Evolutionary conservation across 208 protist genomes (phyloP), one percentile per base, ranked within the genome.

Genomic region (Endotrypanum monterogeii): DNA sequence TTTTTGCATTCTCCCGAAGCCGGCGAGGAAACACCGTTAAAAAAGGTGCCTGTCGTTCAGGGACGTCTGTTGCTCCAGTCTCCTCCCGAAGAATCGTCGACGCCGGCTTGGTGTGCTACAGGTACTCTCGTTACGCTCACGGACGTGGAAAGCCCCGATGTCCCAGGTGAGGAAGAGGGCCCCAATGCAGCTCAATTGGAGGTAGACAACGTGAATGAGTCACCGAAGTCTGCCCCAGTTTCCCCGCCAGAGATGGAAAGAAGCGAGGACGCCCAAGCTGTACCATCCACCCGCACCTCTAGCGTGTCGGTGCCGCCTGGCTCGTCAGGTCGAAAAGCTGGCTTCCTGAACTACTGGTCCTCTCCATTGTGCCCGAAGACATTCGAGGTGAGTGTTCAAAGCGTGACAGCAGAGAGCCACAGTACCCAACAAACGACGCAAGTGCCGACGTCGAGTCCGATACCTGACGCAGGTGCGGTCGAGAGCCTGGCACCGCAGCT

Each of bases 271-370:
- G 44, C 11, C 56, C 5, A 56, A 32, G 8, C 41, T 0, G 30
- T 35, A 3, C 1, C 6, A 28, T 35, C 20, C 35, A 65, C 60
- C 9, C 1, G 41, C 23, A 1, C 35, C 46, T 37, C 9, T 35
- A 9, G n/a, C 5, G 62, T 68, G 8, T 35, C 44, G 3, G 5
- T 5, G 4, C 35, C 18, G 39, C 44, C 39, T 54, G 62, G 25
- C 5, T 20, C 50, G 0, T 1, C 57, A 25, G 51, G 14, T 6
- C 44, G 20, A n/a, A 41, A 20, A 28, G 51, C 4, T 23, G 39
- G 54, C 18, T 52, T 52, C 16, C 58, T 74, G 25, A 73, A 79
- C 39, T 79, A 74, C 44, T 79, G 74, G 74, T 63, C 46, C 28
- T 79, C 74, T 20, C 37, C 37, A 39, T 60, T 69, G 35, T 79